phyloP scores from a whole-genome alignment of 768 basidiomycete species.

The Kwoniella sp. region DNA sequence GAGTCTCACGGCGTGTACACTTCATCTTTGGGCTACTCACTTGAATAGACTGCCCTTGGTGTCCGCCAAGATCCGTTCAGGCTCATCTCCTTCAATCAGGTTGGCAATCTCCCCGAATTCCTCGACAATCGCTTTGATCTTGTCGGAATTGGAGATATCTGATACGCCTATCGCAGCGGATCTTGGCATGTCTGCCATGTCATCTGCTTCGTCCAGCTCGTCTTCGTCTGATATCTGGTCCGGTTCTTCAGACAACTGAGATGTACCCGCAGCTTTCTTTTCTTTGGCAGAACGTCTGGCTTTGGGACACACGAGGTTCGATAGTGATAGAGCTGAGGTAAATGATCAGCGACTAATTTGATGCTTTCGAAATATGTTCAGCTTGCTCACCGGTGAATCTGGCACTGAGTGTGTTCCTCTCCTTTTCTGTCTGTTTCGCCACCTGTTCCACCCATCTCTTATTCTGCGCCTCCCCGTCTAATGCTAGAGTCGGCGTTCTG shows the following conservation, averaged over 20 bases:
- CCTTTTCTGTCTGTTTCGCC: conserved; percentile 11
- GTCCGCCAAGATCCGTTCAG: conserved; percentile 62
- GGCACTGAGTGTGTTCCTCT: conserved; percentile 26
- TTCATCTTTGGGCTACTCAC: too few species aligned
- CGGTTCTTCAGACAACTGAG: neutral
- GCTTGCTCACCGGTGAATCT: conserved; percentile 33
- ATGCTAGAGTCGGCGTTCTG: neutral
- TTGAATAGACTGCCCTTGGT: conserved; percentile 60
- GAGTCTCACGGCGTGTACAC: too few species aligned
- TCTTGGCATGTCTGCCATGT: neutral
- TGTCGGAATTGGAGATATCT: conserved; percentile 59
- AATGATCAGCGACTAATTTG: neutral
- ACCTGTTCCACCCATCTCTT: conserved; percentile 32
- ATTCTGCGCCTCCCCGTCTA: neutral
- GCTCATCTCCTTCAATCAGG: conserved; percentile 54
- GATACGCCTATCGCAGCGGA: conserved; percentile 9
- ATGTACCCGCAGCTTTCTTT: neutral
- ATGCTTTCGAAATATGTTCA: neutral
- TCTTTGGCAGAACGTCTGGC: neutral
- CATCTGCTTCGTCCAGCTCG: conserved; percentile 1
- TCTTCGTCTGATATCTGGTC: conserved; percentile 5
- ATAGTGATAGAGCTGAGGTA: conserved; percentile 9
- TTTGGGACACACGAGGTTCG: conserved; percentile 10
- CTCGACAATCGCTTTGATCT: conserved; percentile 61
- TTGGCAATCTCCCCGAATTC: conserved; percentile 64